phyloP scores from a whole-genome alignment of 306 rosid genomes.

The Fragaria vesca region DNA sequence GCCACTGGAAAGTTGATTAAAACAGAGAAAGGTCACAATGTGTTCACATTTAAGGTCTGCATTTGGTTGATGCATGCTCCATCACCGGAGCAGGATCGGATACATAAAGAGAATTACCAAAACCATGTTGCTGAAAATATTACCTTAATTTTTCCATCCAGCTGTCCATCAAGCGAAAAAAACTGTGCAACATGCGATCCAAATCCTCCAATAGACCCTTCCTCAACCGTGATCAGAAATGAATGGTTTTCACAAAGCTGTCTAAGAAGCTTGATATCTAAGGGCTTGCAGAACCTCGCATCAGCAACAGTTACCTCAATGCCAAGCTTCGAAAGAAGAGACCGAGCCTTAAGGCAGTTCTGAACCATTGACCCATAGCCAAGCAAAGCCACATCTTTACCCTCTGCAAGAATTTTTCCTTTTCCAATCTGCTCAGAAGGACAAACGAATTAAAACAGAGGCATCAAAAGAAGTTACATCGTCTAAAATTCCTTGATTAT shows the following conservation, averaged over 20 bases:
- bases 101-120: background rate
- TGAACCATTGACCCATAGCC: slow-evolving; percentile 97
- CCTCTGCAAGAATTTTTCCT: slow-evolving; percentile 79
- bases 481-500: background rate
- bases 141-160: slow-evolving; percentile 81
- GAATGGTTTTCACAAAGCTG: slow-evolving; percentile 75
- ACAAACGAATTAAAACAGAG: slow-evolving; percentile 12
- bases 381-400: slow-evolving; percentile 79
- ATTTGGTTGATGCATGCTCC: background rate
- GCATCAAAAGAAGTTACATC: background rate
- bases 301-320: slow-evolving; percentile 91
- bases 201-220: slow-evolving; percentile 91
- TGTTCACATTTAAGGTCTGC: background rate
- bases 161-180: slow-evolving; percentile 78
- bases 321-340: slow-evolving; percentile 81
- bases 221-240: slow-evolving; percentile 86
- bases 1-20: slow-evolving; percentile 57
- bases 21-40: background rate
- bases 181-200: slow-evolving; percentile 96
- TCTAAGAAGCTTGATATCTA: slow-evolving; percentile 78
- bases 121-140: background rate
- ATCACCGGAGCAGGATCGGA: background rate
- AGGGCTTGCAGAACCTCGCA: slow-evolving; percentile 98
- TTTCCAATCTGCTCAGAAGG: slow-evolving; percentile 63
- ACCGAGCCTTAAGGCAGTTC: slow-evolving; percentile 79